phyloP scores from a whole-genome alignment of 179 eudicot species.

The Beta macrorhiza region DNA sequence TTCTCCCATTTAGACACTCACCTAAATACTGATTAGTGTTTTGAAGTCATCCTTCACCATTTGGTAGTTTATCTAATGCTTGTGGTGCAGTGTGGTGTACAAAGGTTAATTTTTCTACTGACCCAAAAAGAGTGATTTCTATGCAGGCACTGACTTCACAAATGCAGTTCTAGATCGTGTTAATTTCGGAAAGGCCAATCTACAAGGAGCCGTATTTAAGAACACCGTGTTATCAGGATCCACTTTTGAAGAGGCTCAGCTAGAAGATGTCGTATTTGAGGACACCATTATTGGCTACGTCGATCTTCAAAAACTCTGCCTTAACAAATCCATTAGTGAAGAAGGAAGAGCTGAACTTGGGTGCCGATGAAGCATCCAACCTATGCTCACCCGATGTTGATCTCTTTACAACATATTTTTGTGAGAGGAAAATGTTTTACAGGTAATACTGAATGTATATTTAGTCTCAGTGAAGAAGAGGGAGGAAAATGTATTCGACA shows the following conservation, averaged over 20 bases:
- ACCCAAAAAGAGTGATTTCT: not conserved
- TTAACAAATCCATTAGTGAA: constrained; percentile 51
- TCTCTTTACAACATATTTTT: constrained; percentile 16
- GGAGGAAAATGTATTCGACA: not conserved
- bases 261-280: constrained; percentile 74
- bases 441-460: constrained; percentile 9
- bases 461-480: not conserved
- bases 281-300: constrained; percentile 81
- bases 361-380: constrained; percentile 41
- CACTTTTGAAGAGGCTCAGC: constrained; percentile 69
- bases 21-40: too few species aligned
- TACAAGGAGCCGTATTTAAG: constrained; percentile 61
- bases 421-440: constrained; percentile 3
- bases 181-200: constrained; percentile 72
- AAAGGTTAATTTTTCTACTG: not conserved
- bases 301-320: constrained; percentile 72
- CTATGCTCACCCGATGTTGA: not conserved
- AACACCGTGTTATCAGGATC: constrained; percentile 72
- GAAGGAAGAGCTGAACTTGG: constrained; percentile 65
- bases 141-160: constrained; percentile 77
- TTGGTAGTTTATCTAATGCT: not conserved
- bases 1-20: too few species aligned
- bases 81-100: not conserved
- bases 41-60: too few species aligned
- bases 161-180: constrained; percentile 93